Conservation (phyloP, 306 rosid species). For the Clitoria ternatea region DNA sequence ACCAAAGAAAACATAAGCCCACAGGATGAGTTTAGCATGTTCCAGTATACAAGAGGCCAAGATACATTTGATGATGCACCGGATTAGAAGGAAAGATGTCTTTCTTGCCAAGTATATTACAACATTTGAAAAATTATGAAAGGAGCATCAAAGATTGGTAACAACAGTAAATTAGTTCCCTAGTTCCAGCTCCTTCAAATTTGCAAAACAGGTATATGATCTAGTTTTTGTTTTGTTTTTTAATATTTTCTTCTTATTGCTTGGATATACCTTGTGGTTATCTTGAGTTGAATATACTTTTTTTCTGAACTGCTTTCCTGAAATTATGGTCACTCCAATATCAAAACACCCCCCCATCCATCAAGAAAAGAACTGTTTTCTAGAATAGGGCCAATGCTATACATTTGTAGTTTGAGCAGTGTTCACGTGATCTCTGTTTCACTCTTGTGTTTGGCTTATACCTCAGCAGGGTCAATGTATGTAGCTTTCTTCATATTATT, state of each 20-base stretch:
- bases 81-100: neutral
- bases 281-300: neutral
- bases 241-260: neutral
- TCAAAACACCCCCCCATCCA: neutral
- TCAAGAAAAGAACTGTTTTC: neutral
- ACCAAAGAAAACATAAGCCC: neutral
- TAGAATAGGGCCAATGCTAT: too few relatives aligned
- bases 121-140: neutral
- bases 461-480: neutral
- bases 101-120: neutral
- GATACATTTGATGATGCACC: neutral
- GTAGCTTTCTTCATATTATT: neutral
- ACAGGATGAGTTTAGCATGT: neutral
- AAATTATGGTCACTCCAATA: neutral
- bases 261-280: neutral
- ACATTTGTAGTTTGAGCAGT: neutral
- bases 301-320: slow-evolving; percentile 6
- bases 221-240: neutral
- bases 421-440: neutral
- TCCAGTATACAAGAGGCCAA: neutral
- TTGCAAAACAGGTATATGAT: neutral
- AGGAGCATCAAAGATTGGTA: neutral
- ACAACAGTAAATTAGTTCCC: neutral
- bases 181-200: neutral
- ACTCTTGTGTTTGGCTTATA: neutral